Percentiles rank a stretch among this genome's conserved stretches.
These are phyloP conservation scores for Cupressus sempervirens DNA, from an alignment of 75 land plant genomes.

Conservation along the genomic window DNA sequence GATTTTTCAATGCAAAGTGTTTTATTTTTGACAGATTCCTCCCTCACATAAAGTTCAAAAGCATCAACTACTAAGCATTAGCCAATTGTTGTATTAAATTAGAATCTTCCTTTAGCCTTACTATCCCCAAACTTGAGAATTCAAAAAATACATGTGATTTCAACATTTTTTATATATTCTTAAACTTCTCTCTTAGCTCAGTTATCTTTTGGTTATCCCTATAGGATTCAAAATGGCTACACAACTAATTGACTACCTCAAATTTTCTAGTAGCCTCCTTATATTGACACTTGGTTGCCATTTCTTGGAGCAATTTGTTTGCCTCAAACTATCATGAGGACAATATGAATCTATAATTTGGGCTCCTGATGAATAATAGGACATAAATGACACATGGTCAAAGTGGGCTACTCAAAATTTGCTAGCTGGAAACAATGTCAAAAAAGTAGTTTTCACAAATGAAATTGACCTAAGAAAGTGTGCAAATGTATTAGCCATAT, in stretches of 20 bases:
- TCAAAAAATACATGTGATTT: conserved; percentile 94
- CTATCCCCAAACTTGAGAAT: conserved; percentile 97
- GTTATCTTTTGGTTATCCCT: conserved; percentile 88
- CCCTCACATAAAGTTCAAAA: conserved; percentile 85
- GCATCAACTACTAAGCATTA: conserved; percentile 98
- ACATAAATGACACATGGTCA: too few species aligned
- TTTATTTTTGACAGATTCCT: conserved; percentile 86
- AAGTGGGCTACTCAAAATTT: too few species aligned
- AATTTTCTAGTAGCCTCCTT: conserved; percentile 96
- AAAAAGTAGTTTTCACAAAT: too few species aligned
- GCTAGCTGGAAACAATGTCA: too few species aligned
- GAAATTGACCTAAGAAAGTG: too few species aligned
- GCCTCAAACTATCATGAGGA: too few species aligned
- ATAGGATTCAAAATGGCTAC: conserved; percentile 97
- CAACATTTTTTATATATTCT: conserved; percentile 80
- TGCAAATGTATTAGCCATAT: too few species aligned
- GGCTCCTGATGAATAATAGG: too few species aligned
- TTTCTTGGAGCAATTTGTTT: conserved; percentile 95
- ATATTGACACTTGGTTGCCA: conserved; percentile 95
- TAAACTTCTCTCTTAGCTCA: conserved; percentile 93
- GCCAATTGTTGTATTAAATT: conserved; percentile 88
- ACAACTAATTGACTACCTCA: conserved; percentile 97
- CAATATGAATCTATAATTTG: too few species aligned
- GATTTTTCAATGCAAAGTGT: too few species aligned
- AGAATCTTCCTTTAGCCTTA: conserved; percentile 81